Percentiles rank a stretch among this genome's conserved stretches.
Evolutionary conservation across 2,329 filamentous ascomycete species (phyloP).

Genomic region (Trichocomaceae sp.): DNA sequence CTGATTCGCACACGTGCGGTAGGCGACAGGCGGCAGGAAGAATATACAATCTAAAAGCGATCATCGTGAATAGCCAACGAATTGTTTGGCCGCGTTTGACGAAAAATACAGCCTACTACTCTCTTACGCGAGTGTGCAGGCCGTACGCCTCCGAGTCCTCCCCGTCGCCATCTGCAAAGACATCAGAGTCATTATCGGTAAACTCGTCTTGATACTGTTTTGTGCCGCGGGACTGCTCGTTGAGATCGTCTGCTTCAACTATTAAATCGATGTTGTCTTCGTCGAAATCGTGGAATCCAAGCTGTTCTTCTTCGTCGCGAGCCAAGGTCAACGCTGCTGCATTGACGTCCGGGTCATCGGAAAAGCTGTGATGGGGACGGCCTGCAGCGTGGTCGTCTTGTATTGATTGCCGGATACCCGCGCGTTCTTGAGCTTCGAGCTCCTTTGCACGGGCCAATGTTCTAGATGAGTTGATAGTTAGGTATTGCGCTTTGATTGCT

Average conservation of each 20-base stretch:
- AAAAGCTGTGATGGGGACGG: conserved; percentile 29
- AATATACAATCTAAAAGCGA: conserved; percentile 1
- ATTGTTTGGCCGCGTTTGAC: not conserved
- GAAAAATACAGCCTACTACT: not conserved
- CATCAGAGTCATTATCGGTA: conserved; percentile 47
- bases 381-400: conserved; percentile 30
- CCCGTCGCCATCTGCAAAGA: conserved; percentile 38
- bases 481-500: not conserved
- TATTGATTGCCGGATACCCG: conserved; percentile 30
- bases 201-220: conserved; percentile 48
- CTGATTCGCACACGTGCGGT: not conserved
- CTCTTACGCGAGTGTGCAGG: conserved; percentile 32
- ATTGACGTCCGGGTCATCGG: conserved; percentile 35
- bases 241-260: conserved; percentile 42
- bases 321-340: conserved; percentile 35
- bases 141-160: conserved; percentile 34
- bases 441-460: conserved; percentile 45
- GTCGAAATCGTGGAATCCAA: conserved; percentile 34
- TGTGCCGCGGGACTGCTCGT: conserved; percentile 19
- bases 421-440: conserved; percentile 43
- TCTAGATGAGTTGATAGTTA: conserved; percentile 20
- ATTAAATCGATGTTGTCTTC: conserved; percentile 36
- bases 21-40: not conserved
- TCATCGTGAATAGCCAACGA: not conserved
- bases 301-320: conserved; percentile 38